These are phyloP conservation scores for Phylloporus rhodoxanthus DNA, from an alignment of 768 basidiomycete species.

Conservation along the genomic window DNA sequence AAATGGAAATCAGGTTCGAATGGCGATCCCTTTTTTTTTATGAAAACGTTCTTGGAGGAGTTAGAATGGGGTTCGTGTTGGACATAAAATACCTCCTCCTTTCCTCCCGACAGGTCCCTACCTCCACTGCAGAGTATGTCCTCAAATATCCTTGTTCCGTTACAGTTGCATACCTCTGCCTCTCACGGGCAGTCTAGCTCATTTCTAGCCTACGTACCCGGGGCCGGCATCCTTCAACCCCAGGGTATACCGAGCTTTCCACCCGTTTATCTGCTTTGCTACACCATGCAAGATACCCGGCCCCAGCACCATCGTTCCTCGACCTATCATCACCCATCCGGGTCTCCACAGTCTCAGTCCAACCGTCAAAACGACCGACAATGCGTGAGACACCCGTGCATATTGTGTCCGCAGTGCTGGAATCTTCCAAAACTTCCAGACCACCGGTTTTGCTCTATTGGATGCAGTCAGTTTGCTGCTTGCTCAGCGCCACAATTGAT, in stretches of 20 bases:
- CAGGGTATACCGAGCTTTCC: neutral
- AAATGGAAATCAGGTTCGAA: no score
- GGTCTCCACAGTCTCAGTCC: neutral
- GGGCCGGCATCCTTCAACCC: no score
- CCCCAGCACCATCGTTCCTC: neutral
- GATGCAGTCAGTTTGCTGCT: slow-evolving; percentile 10
- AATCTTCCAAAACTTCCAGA: slow-evolving; percentile 9
- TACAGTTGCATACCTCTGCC: neutral
- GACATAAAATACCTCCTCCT: neutral
- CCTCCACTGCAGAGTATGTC: slow-evolving; percentile 5
- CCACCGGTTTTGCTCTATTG: slow-evolving; percentile 17
- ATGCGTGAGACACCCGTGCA: neutral
- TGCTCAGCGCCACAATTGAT: slow-evolving; percentile 15
- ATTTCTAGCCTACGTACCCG: no score
- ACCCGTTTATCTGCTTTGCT: neutral
- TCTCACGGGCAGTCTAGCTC: neutral
- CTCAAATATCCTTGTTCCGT: neutral
- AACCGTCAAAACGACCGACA: neutral
- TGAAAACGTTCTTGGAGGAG: neutral
- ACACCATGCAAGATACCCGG: neutral
- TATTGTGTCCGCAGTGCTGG: slow-evolving; percentile 18
- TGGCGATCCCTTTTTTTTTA: neutral
- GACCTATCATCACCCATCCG: no score
- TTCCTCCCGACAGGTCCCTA: neutral
- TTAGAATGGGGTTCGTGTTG: neutral